A percentile compares a stretch with the other conserved stretches of the same genome.
Evolutionary conservation across 176 grass and related monocot genomes (phyloP).

Genomic region (Thalia dealbata): DNA sequence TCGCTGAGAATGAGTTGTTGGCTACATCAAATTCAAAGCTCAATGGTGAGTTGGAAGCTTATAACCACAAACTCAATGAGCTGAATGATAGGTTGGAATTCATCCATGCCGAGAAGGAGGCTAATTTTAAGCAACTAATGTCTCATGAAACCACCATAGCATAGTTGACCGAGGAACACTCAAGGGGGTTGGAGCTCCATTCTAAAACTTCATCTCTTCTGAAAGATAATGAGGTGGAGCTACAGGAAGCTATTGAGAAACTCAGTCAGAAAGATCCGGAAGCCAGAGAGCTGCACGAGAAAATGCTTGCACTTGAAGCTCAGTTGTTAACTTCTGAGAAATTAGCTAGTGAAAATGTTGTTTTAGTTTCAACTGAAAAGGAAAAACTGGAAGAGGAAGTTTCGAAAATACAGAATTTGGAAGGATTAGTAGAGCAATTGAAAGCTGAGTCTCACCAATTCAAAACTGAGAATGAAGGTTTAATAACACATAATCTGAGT

Average conservation of each 20-base stretch:
- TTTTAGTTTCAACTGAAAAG: conserved; percentile 35
- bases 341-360: conserved; percentile 44
- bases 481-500: conserved; percentile 38
- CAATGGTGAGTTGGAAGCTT: conserved; percentile 52
- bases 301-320: conserved; percentile 58
- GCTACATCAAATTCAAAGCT: conserved; percentile 32
- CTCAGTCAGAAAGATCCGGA: conserved; percentile 49
- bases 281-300: conserved; percentile 57
- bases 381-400: conserved; percentile 36
- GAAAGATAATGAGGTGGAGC: conserved; percentile 31
- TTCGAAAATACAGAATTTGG: conserved; percentile 31
- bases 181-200: conserved; percentile 33
- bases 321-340: conserved; percentile 64
- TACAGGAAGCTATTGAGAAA: conserved; percentile 28
- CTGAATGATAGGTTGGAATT: conserved; percentile 32
- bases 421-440: conserved; percentile 34
- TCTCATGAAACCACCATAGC: conserved; percentile 33
- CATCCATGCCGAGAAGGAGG: conserved; percentile 40
- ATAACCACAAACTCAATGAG: conserved; percentile 40
- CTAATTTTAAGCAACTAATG: conserved; percentile 25
- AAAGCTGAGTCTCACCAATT: conserved; percentile 34
- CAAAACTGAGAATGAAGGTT: conserved; percentile 50
- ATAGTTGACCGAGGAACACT: conserved; percentile 41
- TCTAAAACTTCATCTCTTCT: conserved; percentile 31
- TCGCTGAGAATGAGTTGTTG: conserved; percentile 35